Percentiles rank a stretch among this genome's conserved stretches.
Conservation (phyloP, 2,329 filamentous ascomycete species). For the Colletotrichum sublineola region DNA sequence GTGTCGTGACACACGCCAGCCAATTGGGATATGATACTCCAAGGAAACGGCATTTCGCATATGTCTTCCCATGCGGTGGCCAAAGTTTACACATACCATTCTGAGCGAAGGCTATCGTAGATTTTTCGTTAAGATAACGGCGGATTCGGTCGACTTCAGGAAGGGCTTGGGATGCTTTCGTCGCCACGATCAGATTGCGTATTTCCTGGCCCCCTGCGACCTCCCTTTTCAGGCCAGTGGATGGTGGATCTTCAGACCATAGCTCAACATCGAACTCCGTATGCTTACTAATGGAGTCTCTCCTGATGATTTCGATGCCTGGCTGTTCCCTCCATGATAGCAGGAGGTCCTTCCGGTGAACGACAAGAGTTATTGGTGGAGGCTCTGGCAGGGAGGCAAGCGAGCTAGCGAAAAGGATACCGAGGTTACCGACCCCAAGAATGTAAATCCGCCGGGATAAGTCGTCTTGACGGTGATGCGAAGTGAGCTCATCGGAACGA, state of each 20-base stretch:
- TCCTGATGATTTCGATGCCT: slow-evolving; percentile 60
- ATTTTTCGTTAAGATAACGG: slow-evolving; percentile 71
- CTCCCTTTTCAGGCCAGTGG: slow-evolving; percentile 54
- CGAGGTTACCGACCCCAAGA: slow-evolving; percentile 85
- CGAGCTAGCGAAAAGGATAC: slow-evolving; percentile 81
- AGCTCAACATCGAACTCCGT: slow-evolving; percentile 65
- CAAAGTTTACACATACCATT: slow-evolving; percentile 84
- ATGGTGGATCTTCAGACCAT: slow-evolving; percentile 63
- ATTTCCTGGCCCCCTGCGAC: slow-evolving; percentile 63
- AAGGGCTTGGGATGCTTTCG: slow-evolving; percentile 79
- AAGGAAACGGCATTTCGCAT: slow-evolving; percentile 57
- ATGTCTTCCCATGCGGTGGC: slow-evolving; percentile 64
- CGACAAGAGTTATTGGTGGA: slow-evolving; percentile 84
- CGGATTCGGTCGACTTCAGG: slow-evolving; percentile 70
- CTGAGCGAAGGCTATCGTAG: slow-evolving; percentile 86
- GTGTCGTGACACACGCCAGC: slow-evolving; percentile 74
- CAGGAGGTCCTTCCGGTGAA: slow-evolving; percentile 71
- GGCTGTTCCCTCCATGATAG: slow-evolving; percentile 60
- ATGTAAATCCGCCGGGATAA: slow-evolving; percentile 74
- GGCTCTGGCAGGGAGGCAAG: slow-evolving; percentile 70
- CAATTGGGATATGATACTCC: slow-evolving; percentile 71
- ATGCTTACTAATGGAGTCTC: slow-evolving; percentile 49
- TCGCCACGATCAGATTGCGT: slow-evolving; percentile 81
- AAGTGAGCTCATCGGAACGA: not conserved
- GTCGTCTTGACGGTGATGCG: not conserved